Percentiles rank a stretch among this genome's conserved stretches.
Evolutionary conservation across 768 basidiomycete species (phyloP).

Genomic region (Kwoniella dejecticola): DNA sequence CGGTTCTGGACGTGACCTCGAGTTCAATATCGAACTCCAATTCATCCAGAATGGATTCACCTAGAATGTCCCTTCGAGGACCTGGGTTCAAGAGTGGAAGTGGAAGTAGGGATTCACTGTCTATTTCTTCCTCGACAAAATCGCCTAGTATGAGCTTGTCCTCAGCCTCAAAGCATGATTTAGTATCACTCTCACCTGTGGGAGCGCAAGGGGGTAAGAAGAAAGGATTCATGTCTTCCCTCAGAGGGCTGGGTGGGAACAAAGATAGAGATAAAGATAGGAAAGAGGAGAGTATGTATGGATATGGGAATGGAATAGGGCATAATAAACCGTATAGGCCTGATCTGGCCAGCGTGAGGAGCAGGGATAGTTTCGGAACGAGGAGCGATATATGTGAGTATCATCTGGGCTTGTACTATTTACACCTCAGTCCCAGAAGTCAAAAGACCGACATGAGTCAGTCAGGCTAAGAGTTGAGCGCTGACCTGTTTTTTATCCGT

Average conservation of each 20-base stretch:
- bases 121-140: background rate
- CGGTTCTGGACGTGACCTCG: constrained; percentile 19
- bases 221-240: constrained; percentile 19
- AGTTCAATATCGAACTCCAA: background rate
- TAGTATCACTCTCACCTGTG: background rate
- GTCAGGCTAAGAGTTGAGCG: no score
- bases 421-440: no score
- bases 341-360: constrained; percentile 10
- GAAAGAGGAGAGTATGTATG: constrained; percentile 7
- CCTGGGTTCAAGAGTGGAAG: background rate
- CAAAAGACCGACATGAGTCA: no score
- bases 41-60: background rate
- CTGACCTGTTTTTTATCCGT: no score
- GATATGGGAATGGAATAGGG: no score
- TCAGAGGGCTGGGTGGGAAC: constrained; percentile 13
- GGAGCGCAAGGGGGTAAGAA: constrained; percentile 10
- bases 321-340: constrained; percentile 1
- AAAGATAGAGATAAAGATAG: constrained; percentile 8
- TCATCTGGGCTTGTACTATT: background rate
- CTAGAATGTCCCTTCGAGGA: background rate
- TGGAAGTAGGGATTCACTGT: background rate
- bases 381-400: constrained; percentile 21
- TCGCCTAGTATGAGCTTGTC: background rate
- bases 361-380: constrained; percentile 14
- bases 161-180: constrained; percentile 1